Base-by-base conservation (phyloP, 495 filamentous ascomycete species). In the Penicillium coprophilum region DNA sequence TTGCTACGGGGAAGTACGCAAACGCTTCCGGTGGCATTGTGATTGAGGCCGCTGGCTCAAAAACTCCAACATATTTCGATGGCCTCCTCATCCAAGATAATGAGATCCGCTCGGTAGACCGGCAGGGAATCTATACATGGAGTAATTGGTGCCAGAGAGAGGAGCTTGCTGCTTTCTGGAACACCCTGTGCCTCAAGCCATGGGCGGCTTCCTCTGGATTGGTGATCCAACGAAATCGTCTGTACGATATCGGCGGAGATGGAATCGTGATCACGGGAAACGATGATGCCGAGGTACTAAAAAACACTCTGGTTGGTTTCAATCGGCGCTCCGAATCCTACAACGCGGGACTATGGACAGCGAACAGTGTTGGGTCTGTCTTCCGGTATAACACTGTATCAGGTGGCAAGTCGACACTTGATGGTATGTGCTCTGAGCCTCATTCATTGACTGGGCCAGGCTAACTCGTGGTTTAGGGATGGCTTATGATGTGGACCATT, bases 201-300 rank as follows among this genome's bases (percentile, higher is more conserved):
- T 46, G 44, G 44, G 12, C 21, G 5, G 44, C 44, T 6, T 46
- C 44, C 21, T 24, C 21, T 24, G 44, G 44, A 15, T 28, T 46
- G n/a, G 12, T 46, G 6, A 28, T 46, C 13, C 44, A 46, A 46
- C 15, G 44, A 8, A 46, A 46, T 27, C 44, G 44, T 28, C 44
- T 46, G 21, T 46, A 46, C n/a, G 44, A 46, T 46, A 46, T 46
- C 28, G 44, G 44, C 7, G 44, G 44, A 5, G 44, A 46, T 46
- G 44, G 44, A 24, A 46, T 46, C 44, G 44, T 46, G 27, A 20
- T 46, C 27, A 46, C 15, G 21, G 44, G 44, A 0, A 27, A 46
- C 27, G 17, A 46, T 15, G 27, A 46, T 28, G 44, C 44, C 15
- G 19, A 23, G 6, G 21, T 46, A 8, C 44, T 23, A 3, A 46